These are phyloP conservation scores for Penicillium subrubescens DNA, from an alignment of 495 filamentous ascomycete species.

Conservation along the genomic window DNA sequence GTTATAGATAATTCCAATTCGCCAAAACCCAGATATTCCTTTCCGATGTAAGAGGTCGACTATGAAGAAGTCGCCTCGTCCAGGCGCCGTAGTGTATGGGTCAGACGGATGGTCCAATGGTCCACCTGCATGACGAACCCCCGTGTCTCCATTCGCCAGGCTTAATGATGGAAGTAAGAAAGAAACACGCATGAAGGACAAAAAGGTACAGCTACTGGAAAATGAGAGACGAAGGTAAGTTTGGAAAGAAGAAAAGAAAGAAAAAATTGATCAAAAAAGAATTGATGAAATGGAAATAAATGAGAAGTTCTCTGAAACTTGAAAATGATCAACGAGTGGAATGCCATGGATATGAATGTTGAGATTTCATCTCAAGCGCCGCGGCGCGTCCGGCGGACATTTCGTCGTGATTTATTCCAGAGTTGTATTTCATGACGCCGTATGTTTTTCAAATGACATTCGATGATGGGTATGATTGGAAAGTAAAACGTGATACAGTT, in stretches of 20 bases:
- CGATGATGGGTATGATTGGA: slow-evolving; percentile 31
- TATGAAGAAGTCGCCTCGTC: not conserved
- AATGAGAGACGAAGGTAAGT: not conserved
- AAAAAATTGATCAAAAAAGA: not conserved
- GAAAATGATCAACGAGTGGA: not conserved
- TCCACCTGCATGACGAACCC: slow-evolving; percentile 5
- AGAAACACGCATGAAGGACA: not conserved
- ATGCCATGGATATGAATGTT: slow-evolving; percentile 5
- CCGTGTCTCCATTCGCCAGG: slow-evolving; percentile 23
- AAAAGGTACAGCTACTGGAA: slow-evolving; percentile 7
- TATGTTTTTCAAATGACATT: slow-evolving; percentile 32
- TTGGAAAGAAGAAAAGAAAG: not conserved
- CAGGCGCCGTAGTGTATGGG: not conserved
- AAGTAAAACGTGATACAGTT: slow-evolving; percentile 24
- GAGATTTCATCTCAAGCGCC: slow-evolving; percentile 3
- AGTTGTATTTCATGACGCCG: slow-evolving; percentile 29
- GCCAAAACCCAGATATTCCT: slow-evolving; percentile 7
- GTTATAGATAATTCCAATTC: slow-evolving; percentile 1
- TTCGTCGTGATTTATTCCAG: slow-evolving; percentile 19
- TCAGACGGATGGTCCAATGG: not conserved
- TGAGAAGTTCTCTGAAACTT: not conserved
- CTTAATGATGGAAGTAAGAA: slow-evolving; percentile 11
- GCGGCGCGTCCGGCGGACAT: not conserved
- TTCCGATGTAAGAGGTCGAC: not conserved
- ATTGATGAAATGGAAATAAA: not conserved